These are phyloP conservation scores for Phytophthora citricola DNA, from an alignment of 352 stramenopile genomes.

Conservation along the genomic window DNA sequence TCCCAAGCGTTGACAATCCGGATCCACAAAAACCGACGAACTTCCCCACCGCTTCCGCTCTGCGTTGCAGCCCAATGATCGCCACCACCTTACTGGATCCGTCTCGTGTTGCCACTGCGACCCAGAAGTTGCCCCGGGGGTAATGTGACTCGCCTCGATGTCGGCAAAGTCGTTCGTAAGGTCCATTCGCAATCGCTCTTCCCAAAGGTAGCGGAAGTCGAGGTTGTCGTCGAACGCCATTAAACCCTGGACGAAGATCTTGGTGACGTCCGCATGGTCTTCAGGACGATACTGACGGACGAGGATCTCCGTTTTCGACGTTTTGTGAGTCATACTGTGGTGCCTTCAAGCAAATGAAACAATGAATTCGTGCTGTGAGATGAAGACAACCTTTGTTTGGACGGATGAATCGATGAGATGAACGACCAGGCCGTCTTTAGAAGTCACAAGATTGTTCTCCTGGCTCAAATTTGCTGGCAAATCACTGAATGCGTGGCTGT, in stretches of 20 bases:
- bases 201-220: constrained; percentile 26
- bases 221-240: constrained; percentile 23
- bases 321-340: background rate
- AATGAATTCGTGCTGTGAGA: background rate
- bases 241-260: constrained; percentile 17
- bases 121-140: constrained; percentile 38
- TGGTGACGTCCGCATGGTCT: constrained; percentile 28
- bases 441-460: background rate
- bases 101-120: constrained; percentile 16
- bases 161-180: constrained; percentile 26
- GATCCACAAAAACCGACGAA: constrained; percentile 37
- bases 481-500: background rate
- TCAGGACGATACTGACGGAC: constrained; percentile 30
- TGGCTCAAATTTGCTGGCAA: background rate
- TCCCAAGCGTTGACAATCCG: constrained; percentile 30
- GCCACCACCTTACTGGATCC: constrained; percentile 20
- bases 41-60: constrained; percentile 17
- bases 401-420: constrained; percentile 7
- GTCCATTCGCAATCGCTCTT: constrained; percentile 27
- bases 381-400: constrained; percentile 1
- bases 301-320: constrained; percentile 1
- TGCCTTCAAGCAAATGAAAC: background rate
- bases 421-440: background rate
- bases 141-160: constrained; percentile 27
- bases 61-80: constrained; percentile 33